Base-by-base conservation (phyloP, 805 yeast genomes). In the Lachancea dasiensis region DNA sequence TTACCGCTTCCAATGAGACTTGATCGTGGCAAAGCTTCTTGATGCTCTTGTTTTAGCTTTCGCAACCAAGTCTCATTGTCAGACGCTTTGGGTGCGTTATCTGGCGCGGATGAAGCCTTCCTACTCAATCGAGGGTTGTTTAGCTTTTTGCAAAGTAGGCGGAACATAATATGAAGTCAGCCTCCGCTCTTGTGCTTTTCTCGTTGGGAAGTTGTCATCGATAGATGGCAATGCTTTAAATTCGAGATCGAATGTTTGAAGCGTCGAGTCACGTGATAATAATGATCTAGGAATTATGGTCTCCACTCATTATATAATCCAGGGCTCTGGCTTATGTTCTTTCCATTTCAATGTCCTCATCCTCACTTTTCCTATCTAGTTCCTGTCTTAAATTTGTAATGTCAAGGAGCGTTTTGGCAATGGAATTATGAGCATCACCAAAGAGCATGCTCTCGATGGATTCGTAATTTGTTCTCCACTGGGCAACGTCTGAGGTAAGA, bases 31-130 rank as follows among this genome's bases (percentile, higher is more conserved):
- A 28, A 21, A 9, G 26, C 15, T 21, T n/a, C 33, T 38, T 31
- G 46, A 17, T 18, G 29, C 11, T 14, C 30, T 17, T 25, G 34
- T 24, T 31, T 36, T 24, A 62, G 30, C 19, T 48, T 40, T 17
- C 58, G 55, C 16, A 69, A 46, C 74, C 74, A 69, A 25, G 52
- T 51, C 39, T 69, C 72, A 41, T 69, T 69, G 31, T 66, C 71
- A 3, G 58, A 43, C 11, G 63, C 64, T 16, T 62, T 63, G 2
- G 74, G 73, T 1, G 70, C 64, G 46, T 62, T 65, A 41, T 62
- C 65, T 2, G 65, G 66, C 6, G 56, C 47, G 7, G 35, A 35
- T 18, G 41, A 33, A 13, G 29, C 10, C 11, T 26, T 17, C 14
- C 39, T 34, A 19, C 7, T 9, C 19, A 6, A 19, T 20, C 11